These are phyloP conservation scores for Nakazawaea populi DNA, from an alignment of 805 yeast genomes.

Conservation along the genomic window DNA sequence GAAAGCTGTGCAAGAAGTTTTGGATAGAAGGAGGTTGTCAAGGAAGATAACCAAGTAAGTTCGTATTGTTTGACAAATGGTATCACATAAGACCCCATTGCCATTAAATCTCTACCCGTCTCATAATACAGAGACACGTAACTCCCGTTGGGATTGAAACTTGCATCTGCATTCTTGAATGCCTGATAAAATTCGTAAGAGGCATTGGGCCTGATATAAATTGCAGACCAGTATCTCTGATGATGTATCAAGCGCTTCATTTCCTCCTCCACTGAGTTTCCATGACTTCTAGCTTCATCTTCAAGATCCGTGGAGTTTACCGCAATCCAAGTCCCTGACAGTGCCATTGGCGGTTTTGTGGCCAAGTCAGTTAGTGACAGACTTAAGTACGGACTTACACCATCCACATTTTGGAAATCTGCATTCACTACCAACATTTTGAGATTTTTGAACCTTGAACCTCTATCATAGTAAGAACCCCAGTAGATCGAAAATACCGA, in stretches of 20 bases:
- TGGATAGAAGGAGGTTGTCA: slow-evolving; percentile 14
- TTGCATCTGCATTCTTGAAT: slow-evolving; percentile 23
- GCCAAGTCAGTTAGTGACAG: slow-evolving; percentile 17
- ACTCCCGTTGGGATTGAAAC: slow-evolving; percentile 18
- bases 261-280: slow-evolving; percentile 28
- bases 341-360: slow-evolving; percentile 14
- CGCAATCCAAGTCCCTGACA: slow-evolving; percentile 14
- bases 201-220: slow-evolving; percentile 46
- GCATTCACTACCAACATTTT: slow-evolving; percentile 29
- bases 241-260: slow-evolving; percentile 41
- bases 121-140: slow-evolving; percentile 44
- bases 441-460: slow-evolving; percentile 22
- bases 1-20: slow-evolving; percentile 20
- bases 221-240: slow-evolving; percentile 55
- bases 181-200: slow-evolving; percentile 34
- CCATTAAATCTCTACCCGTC: slow-evolving; percentile 47
- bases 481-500: slow-evolving; percentile 35
- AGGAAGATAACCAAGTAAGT: neutral
- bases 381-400: slow-evolving; percentile 8
- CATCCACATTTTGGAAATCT: slow-evolving; percentile 20
- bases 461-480: slow-evolving; percentile 32
- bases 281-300: slow-evolving; percentile 21
- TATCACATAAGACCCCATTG: neutral
- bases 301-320: slow-evolving; percentile 23
- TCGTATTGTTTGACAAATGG: slow-evolving; percentile 3